Conservation (phyloP, 2,329 filamentous ascomycete species). For the Colletotrichum kahawae region DNA sequence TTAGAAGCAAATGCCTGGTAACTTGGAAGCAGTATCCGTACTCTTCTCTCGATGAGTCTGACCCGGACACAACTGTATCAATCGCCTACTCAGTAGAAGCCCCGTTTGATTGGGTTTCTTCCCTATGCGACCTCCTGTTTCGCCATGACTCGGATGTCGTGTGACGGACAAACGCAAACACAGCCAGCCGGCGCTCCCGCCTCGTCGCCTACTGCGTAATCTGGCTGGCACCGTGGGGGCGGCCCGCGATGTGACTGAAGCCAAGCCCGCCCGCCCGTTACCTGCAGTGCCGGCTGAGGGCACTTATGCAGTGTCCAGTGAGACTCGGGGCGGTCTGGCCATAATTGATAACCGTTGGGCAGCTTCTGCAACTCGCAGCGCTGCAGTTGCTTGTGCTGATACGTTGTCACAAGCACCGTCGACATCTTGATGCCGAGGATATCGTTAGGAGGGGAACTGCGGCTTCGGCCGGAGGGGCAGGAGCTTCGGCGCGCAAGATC, state of each 20-base stretch:
- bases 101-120: not conserved
- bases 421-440: not conserved
- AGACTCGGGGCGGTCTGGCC: not conserved
- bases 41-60: not conserved
- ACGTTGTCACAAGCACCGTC: not conserved
- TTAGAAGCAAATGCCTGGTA: not conserved
- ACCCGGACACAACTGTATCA: not conserved
- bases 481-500: not conserved
- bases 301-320: not conserved
- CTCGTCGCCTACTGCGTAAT: not conserved
- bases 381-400: not conserved
- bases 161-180: not conserved
- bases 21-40: too few species aligned
- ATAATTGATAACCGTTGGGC: not conserved
- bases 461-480: not conserved
- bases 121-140: not conserved
- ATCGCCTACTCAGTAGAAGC: not conserved
- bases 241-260: not conserved
- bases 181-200: not conserved
- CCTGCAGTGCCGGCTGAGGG: not conserved
- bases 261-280: not conserved
- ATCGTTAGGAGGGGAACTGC: not conserved
- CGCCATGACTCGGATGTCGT: not conserved
- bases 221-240: not conserved
- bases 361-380: not conserved